These are phyloP conservation scores for Lactarius tabidus DNA, from an alignment of 768 basidiomycete species.

Conservation along the genomic window DNA sequence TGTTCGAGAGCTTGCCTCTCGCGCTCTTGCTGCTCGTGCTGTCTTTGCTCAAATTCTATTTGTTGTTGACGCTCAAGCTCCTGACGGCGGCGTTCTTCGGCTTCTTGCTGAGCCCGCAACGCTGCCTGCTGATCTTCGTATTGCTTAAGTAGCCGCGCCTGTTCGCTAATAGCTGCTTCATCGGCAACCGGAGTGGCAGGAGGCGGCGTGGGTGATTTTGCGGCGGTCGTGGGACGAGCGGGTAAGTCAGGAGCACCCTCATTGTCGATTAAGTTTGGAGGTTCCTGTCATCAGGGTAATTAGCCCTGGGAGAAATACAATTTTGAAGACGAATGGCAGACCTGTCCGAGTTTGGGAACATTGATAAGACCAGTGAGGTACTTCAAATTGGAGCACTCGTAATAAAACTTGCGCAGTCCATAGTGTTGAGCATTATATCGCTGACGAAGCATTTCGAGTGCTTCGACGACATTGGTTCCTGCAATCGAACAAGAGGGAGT, in stretches of 20 bases:
- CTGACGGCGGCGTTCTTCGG: constrained; percentile 75
- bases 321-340: constrained; percentile 34
- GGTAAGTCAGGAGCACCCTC: constrained; percentile 85
- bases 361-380: constrained; percentile 97
- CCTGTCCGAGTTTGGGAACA: constrained; percentile 94
- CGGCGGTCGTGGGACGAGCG: constrained; percentile 60
- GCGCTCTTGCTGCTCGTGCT: constrained; percentile 80
- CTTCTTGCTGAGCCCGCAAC: constrained; percentile 73
- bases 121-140: constrained; percentile 95
- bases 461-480: constrained; percentile 91
- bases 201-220: constrained; percentile 58
- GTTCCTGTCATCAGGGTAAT: constrained; percentile 57
- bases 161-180: constrained; percentile 74
- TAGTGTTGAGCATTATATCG: constrained; percentile 91
- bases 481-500: constrained; percentile 14
- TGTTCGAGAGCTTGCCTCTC: constrained; percentile 89
- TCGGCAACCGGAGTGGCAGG: constrained; percentile 69
- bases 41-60: constrained; percentile 85
- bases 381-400: constrained; percentile 98
- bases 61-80: constrained; percentile 78
- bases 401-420: constrained; percentile 94
- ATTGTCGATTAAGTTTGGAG: constrained; percentile 86
- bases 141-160: constrained; percentile 90
- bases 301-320: background rate
- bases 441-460: constrained; percentile 80